phyloP scores from a whole-genome alignment of 2,329 filamentous ascomycete species.

The Graphilbum ipis-grandicollis region DNA sequence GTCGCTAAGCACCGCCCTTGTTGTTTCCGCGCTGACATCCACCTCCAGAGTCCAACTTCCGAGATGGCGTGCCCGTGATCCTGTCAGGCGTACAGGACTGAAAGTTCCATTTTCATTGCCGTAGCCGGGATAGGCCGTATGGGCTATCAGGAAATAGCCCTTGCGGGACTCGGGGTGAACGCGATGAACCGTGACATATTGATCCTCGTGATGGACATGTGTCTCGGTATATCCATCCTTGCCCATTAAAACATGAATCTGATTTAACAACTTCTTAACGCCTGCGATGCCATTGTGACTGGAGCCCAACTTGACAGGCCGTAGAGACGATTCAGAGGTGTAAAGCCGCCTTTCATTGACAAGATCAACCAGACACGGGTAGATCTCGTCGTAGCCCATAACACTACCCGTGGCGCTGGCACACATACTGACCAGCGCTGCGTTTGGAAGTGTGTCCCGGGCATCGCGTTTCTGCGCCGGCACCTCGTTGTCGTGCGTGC shows the following conservation, averaged over 20 bases:
- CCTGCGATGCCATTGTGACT: slow-evolving; percentile 75
- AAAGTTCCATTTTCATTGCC: slow-evolving; percentile 71
- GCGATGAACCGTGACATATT: slow-evolving; percentile 91
- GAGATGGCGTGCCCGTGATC: slow-evolving; percentile 70
- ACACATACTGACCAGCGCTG: slow-evolving; percentile 90
- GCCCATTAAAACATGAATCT: slow-evolving; percentile 91
- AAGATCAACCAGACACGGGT: slow-evolving; percentile 81
- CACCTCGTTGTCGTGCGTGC: slow-evolving; percentile 95
- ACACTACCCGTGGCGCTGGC: slow-evolving; percentile 87
- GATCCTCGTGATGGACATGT: slow-evolving; percentile 88
- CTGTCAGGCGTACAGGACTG: slow-evolving; percentile 60
- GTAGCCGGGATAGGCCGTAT: slow-evolving; percentile 87
- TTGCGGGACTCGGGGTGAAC: slow-evolving; percentile 85
- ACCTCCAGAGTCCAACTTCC: slow-evolving; percentile 90
- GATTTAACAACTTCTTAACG: slow-evolving; percentile 83
- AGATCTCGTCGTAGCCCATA: slow-evolving; percentile 96
- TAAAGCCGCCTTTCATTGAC: slow-evolving; percentile 81
- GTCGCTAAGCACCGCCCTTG: slow-evolving; percentile 47
- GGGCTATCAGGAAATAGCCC: slow-evolving; percentile 88
- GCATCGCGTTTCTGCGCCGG: slow-evolving; percentile 91
- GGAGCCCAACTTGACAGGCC: slow-evolving; percentile 44
- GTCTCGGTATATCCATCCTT: slow-evolving; percentile 89
- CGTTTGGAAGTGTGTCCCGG: slow-evolving; percentile 83
- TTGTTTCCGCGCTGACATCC: slow-evolving; percentile 56
- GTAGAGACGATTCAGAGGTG: slow-evolving; percentile 46